Evolutionary conservation across 2,329 filamentous ascomycete genomes (phyloP).

Genomic region (Chrysoporthe cubensis): DNA sequence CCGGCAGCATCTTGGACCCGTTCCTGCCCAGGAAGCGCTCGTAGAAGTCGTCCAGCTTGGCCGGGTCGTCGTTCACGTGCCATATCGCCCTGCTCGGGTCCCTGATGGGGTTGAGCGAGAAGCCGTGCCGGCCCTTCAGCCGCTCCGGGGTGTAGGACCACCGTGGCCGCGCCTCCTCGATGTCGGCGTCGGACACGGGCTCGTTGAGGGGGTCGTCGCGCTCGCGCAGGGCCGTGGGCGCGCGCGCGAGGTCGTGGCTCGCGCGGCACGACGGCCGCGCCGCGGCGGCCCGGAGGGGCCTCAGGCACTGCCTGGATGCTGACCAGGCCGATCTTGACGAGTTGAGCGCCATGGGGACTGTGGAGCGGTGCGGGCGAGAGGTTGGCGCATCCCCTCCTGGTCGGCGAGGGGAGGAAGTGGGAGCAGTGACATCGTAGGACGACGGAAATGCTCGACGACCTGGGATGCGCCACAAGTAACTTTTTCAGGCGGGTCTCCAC

Average conservation of each 20-base stretch:
- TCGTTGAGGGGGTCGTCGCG: conserved; percentile 27
- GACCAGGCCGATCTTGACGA: conserved; percentile 39
- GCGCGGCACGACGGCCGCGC: conserved; percentile 22
- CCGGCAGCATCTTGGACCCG: conserved; percentile 75
- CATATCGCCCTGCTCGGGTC: conserved; percentile 59
- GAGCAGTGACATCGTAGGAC: conserved; percentile 6
- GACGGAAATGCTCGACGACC: conserved; percentile 11
- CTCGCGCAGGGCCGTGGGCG: conserved; percentile 23
- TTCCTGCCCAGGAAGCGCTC: conserved; percentile 72
- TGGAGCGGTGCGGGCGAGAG: conserved; percentile 2
- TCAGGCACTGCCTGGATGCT: conserved; percentile 40
- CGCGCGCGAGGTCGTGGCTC: conserved; percentile 20
- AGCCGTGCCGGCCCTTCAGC: conserved; percentile 65
- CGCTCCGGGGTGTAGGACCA: conserved; percentile 72
- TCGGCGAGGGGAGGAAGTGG: neutral
- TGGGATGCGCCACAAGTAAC: conserved; percentile 19
- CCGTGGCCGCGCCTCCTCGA: conserved; percentile 50
- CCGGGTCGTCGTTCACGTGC: conserved; percentile 76
- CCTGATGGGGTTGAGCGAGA: conserved; percentile 64
- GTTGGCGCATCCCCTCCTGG: conserved; percentile 26
- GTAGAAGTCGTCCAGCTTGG: conserved; percentile 77
- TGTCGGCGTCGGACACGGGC: conserved; percentile 23
- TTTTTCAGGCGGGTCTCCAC: conserved; percentile 27
- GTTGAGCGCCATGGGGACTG: conserved; percentile 40
- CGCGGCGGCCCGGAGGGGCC: conserved; percentile 34